Conservation (phyloP, 176 grass and related monocot species). For the Panicum miliaceum region DNA sequence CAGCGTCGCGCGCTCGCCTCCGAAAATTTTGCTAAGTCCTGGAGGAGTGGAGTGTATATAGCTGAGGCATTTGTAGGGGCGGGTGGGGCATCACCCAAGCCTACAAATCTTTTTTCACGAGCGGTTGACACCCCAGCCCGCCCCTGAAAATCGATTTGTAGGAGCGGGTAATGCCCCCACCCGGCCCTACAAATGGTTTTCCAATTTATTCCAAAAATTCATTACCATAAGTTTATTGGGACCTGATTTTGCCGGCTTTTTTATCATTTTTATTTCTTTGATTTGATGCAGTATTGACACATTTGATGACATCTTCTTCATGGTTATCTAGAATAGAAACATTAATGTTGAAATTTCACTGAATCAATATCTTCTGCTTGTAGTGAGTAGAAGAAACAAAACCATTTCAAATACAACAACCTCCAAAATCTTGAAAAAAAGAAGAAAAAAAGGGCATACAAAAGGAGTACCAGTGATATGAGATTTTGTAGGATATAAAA, state of each 20-base stretch:
- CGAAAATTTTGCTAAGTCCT: no score
- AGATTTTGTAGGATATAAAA: background rate
- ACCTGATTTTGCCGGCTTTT: background rate
- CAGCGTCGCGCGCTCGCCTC: no score
- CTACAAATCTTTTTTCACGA: no score
- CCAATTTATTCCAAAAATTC: no score
- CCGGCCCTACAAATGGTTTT: no score
- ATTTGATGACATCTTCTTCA: background rate
- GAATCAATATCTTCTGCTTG: background rate
- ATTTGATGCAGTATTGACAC: background rate
- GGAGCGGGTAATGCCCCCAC: no score
- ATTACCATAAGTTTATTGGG: no score
- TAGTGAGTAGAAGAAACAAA: background rate
- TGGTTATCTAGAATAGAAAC: background rate
- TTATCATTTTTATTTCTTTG: background rate
- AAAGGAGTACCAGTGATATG: background rate
- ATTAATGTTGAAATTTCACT: background rate
- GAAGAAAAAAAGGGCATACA: background rate
- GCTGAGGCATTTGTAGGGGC: no score
- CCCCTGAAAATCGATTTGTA: no score
- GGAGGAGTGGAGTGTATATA: no score
- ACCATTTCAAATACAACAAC: background rate
- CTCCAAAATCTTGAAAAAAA: background rate
- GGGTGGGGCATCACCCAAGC: no score
- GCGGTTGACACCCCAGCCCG: no score